Conservation (phyloP, 352 stramenopile genomes). For the Pythium brachiatum region DNA sequence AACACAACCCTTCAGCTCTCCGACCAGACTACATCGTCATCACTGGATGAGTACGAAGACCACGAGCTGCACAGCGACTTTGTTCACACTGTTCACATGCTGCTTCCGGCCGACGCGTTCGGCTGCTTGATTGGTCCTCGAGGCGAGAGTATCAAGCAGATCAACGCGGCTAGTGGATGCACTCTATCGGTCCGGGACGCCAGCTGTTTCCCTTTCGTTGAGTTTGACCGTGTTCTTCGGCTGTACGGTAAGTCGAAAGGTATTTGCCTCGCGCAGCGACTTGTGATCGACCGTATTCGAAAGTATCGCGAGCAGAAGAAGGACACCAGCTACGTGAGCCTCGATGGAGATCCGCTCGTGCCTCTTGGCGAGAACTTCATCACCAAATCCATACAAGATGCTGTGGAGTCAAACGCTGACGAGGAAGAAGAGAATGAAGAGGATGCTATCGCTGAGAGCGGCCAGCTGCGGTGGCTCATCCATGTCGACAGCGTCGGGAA, state of each 20-base stretch:
- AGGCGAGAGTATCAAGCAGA: conserved; percentile 46
- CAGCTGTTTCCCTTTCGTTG: conserved; percentile 33
- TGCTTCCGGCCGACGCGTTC: conserved; percentile 53
- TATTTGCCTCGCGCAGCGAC: conserved; percentile 59
- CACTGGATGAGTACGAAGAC: conserved; percentile 57
- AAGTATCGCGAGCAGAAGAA: conserved; percentile 37
- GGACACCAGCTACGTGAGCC: conserved; percentile 52
- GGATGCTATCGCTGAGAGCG: background rate
- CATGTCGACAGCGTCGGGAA: conserved; percentile 45
- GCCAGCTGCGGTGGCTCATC: conserved; percentile 51
- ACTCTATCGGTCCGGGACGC: conserved; percentile 49
- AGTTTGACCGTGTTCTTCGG: conserved; percentile 53
- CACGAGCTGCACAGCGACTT: conserved; percentile 53
- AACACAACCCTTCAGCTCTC: no score
- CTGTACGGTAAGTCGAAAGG: conserved; percentile 54
- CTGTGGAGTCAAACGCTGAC: conserved; percentile 22
- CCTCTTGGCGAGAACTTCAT: conserved; percentile 38
- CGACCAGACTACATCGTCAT: no score
- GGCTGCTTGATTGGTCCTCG: conserved; percentile 49
- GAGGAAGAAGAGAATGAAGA: conserved; percentile 12
- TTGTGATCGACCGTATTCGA: conserved; percentile 59
- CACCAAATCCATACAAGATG: conserved; percentile 38
- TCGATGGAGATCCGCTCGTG: conserved; percentile 30
- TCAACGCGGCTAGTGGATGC: conserved; percentile 45
- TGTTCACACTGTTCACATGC: conserved; percentile 55